phyloP scores from a whole-genome alignment of 1,139 yeast species.

The Candida frijolesensis region DNA sequence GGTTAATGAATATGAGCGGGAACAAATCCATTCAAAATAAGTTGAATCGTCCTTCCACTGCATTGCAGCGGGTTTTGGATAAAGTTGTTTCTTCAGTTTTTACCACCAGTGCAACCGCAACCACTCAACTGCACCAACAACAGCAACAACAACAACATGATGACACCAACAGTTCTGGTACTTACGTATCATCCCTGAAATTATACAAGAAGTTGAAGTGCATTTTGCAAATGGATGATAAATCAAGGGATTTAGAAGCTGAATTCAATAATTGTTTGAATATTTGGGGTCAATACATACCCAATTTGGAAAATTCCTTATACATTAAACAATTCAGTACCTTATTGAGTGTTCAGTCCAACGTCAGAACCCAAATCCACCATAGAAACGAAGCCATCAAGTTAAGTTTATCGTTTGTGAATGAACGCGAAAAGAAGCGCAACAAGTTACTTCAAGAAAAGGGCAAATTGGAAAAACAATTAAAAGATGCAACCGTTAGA shows the following conservation, averaged over 20 bases:
- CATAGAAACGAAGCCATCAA: slow-evolving; percentile 45
- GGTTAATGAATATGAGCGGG: background rate
- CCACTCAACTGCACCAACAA: slow-evolving; percentile 9
- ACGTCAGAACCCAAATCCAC: slow-evolving; percentile 29
- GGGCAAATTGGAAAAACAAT: slow-evolving; percentile 33
- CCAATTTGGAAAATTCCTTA: slow-evolving; percentile 39
- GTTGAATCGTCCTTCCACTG: slow-evolving; percentile 31
- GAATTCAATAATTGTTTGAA: slow-evolving; percentile 26
- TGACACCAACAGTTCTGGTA: slow-evolving; percentile 7
- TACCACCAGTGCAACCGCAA: slow-evolving; percentile 9
- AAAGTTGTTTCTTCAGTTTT: slow-evolving; percentile 27
- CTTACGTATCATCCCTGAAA: slow-evolving; percentile 10
- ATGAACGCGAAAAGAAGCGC: slow-evolving; percentile 53
- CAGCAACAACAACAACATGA: slow-evolving; percentile 5
- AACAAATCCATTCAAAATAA: slow-evolving; percentile 4
- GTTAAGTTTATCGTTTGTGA: slow-evolving; percentile 44
- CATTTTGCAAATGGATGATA: slow-evolving; percentile 15
- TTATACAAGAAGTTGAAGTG: slow-evolving; percentile 14
- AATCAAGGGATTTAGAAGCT: slow-evolving; percentile 13
- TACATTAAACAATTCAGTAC: slow-evolving; percentile 43
- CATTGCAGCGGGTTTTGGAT: slow-evolving; percentile 32
- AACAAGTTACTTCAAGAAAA: slow-evolving; percentile 36
- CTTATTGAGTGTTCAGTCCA: slow-evolving; percentile 38
- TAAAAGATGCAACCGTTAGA: slow-evolving; percentile 44
- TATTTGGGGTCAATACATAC: slow-evolving; percentile 46